Conservation (phyloP, 768 basidiomycete species). For the Russula brevipes region DNA sequence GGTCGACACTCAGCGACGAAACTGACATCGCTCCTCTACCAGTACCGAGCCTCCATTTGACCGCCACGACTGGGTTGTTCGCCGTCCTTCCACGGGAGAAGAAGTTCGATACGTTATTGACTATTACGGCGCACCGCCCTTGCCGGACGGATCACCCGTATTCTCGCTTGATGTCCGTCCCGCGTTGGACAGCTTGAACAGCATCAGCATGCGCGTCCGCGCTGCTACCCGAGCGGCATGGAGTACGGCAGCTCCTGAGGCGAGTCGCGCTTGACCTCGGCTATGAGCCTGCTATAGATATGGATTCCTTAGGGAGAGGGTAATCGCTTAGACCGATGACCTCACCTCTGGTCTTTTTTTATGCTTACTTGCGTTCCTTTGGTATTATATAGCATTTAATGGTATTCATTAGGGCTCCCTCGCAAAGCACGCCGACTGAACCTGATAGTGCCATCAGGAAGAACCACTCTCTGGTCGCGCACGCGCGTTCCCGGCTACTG, state of each 20-base stretch:
- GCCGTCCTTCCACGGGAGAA: slow-evolving; percentile 69
- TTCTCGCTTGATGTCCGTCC: slow-evolving; percentile 95
- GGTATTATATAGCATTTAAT: slow-evolving; percentile 6
- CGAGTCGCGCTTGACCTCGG: slow-evolving; percentile 6
- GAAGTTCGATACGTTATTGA: slow-evolving; percentile 96
- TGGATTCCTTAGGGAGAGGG: slow-evolving; percentile 2
- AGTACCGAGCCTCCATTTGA: slow-evolving; percentile 95
- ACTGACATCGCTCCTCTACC: slow-evolving; percentile 3
- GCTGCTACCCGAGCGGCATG: slow-evolving; percentile 29
- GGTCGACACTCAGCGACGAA: slow-evolving; percentile 1
- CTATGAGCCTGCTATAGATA: background rate
- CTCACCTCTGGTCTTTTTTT: background rate
- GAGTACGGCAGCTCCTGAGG: slow-evolving; percentile 3
- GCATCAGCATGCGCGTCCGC: slow-evolving; percentile 53
- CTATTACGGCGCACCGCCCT: slow-evolving; percentile 91
- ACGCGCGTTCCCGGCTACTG: background rate
- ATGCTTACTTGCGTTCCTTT: background rate
- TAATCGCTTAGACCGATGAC: slow-evolving; percentile 2
- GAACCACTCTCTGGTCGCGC: background rate
- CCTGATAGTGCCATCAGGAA: background rate
- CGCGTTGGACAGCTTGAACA: slow-evolving; percentile 79
- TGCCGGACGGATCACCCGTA: slow-evolving; percentile 87
- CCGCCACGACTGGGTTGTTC: slow-evolving; percentile 90
- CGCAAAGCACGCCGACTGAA: background rate
- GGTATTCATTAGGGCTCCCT: slow-evolving; percentile 1